These are phyloP conservation scores for Globisporangium viniferum DNA, from an alignment of 352 stramenopile genomes.

Conservation along the genomic window DNA sequence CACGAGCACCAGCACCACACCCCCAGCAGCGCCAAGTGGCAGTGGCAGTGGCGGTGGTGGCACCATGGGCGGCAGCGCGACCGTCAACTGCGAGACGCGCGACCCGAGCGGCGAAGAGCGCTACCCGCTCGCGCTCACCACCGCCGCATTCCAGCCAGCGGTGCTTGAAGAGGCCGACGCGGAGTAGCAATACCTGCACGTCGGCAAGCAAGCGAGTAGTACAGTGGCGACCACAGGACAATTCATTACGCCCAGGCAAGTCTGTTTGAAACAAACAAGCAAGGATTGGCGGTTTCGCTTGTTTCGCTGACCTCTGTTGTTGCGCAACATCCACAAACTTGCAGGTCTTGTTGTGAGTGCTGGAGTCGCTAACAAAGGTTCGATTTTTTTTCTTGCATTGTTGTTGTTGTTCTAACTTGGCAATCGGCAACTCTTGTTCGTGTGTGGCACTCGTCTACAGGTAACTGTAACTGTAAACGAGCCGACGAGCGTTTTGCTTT, in stretches of 20 bases:
- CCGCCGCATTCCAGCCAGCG: conserved; percentile 14
- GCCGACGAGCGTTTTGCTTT: neutral
- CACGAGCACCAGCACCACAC: neutral
- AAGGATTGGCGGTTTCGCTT: neutral
- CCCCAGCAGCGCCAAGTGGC: neutral
- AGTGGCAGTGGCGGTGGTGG: neutral
- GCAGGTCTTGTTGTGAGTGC: neutral
- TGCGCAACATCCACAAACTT: neutral
- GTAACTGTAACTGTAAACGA: neutral
- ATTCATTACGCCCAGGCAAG: neutral
- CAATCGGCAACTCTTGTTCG: neutral
- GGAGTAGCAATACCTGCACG: neutral
- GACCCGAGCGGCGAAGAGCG: conserved; percentile 26
- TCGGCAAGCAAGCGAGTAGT: neutral
- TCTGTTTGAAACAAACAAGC: neutral
- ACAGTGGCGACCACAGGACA: neutral
- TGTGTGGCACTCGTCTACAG: neutral
- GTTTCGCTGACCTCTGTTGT: neutral
- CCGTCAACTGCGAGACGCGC: conserved; percentile 22
- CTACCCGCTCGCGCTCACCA: conserved; percentile 28
- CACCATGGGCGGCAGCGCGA: neutral
- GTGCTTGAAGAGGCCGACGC: neutral
- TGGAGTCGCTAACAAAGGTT: neutral
- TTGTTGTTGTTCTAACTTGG: neutral
- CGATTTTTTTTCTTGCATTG: neutral